Base-by-base conservation (phyloP, 208 protist species). In the Naegleria lovaniensis region DNA sequence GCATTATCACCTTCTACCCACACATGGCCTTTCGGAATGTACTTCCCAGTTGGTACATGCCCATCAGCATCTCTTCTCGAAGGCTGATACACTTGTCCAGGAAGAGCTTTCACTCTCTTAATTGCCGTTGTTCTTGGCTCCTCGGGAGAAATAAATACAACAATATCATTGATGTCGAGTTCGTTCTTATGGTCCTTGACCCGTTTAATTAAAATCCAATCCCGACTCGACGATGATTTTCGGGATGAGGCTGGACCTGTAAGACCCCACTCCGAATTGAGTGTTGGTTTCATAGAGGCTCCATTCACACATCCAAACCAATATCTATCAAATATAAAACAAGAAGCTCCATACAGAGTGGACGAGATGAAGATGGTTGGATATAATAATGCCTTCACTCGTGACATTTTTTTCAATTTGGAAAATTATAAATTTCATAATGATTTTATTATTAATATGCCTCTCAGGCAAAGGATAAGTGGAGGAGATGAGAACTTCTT, bases 1-100 rank as follows among this genome's bases (percentile, higher is more conserved):
- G 76, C 11, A 84, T 84, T 84, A 33, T 84, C 76, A 22, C 76
- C 76, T 40, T 84, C 76, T 0, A 84, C 76, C 76, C 76, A 84
- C 16, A 33, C 15, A 84, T 84, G 76, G 5, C 76, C 76, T 36
- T 84, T 84, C 33, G 76, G 76, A 41, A 84, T 84, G 16, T 38
- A 33, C 15, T 41, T 84, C 33, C 25, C 33, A 38, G 3, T 40
- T 84, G 16, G 5, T 84, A 13, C 11, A 67, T 67, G 22, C 1
- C 55, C 55, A 29, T 67, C 55, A 29, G 55, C 3, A 67, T 67
- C 22, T 13, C 11, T 29, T 67, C 55, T 67, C 22, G 11, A 29
- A 29, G 55, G 55, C 22, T 67, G 55, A 67, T 29, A 67, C 11
- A 67, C 22, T 67, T 67, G 19, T 67, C 55, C 55, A 22, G 55